Evolutionary conservation across 139 green algal species (phyloP).

Genomic region (Asterochloris sp.): DNA sequence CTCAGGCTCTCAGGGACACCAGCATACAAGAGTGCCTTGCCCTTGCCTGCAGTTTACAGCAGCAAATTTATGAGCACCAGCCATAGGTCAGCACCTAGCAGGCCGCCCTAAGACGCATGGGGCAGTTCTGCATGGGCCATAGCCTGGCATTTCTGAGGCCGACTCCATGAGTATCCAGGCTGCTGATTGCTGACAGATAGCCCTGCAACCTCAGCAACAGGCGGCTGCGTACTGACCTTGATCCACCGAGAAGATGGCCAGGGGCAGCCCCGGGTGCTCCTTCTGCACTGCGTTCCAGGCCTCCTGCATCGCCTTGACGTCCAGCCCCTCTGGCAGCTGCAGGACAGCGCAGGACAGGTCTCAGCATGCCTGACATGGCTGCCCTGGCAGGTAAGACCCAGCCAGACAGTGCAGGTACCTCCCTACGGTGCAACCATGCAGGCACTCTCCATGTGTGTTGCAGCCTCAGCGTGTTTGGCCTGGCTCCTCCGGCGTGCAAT

Average conservation of each 20-base stretch:
- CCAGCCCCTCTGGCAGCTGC: conserved; percentile 59
- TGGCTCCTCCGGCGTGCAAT: background rate
- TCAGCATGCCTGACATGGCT: conserved; percentile 36
- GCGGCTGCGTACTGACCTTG: conserved; percentile 21
- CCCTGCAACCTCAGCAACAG: too few relatives aligned
- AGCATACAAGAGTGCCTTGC: conserved; percentile 59
- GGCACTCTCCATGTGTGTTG: background rate
- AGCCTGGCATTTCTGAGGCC: too few relatives aligned
- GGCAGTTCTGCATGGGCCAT: too few relatives aligned
- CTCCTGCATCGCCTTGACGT: conserved; percentile 68
- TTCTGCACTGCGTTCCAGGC: conserved; percentile 57
- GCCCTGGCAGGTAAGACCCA: conserved; percentile 1
- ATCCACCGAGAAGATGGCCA: conserved; percentile 63
- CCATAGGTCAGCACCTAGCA: too few relatives aligned
- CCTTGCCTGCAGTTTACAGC: conserved; percentile 28
- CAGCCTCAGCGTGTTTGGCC: background rate
- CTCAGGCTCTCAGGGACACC: conserved; percentile 66
- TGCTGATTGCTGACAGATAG: too few relatives aligned
- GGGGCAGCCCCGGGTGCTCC: conserved; percentile 47
- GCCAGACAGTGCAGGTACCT: background rate
- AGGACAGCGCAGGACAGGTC: background rate
- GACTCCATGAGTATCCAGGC: too few relatives aligned
- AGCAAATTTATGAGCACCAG: background rate
- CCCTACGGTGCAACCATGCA: background rate
- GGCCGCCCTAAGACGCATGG: too few relatives aligned